Conservation (phyloP, 2,329 filamentous ascomycete species). For the Pyrenophora teres region DNA sequence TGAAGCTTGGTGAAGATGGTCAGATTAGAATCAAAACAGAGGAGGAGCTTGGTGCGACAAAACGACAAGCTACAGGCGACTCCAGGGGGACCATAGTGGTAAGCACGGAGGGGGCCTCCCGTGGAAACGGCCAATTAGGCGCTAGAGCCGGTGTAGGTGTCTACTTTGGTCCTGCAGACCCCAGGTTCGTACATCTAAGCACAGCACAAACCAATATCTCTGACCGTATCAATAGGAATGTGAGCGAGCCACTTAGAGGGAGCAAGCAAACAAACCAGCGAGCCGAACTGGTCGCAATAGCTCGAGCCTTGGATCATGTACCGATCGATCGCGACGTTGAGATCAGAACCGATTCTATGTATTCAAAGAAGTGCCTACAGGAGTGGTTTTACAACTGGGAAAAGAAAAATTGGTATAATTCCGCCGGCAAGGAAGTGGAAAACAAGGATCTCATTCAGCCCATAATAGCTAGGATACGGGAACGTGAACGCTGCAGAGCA, state of each 20-base stretch:
- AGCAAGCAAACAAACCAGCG: constrained; percentile 88
- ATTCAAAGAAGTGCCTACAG: constrained; percentile 87
- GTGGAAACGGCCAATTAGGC: constrained; percentile 61
- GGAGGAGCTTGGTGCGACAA: constrained; percentile 54
- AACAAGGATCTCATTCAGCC: constrained; percentile 83
- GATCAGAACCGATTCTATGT: constrained; percentile 88
- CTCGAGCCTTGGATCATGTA: constrained; percentile 78
- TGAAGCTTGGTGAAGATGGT: constrained; percentile 61
- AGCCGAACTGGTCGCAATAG: constrained; percentile 88
- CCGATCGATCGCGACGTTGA: constrained; percentile 69
- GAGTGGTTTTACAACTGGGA: constrained; percentile 82
- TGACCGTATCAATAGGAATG: constrained; percentile 56
- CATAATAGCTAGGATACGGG: constrained; percentile 72
- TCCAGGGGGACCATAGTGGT: constrained; percentile 59
- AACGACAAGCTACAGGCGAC: constrained; percentile 51
- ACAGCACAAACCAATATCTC: background rate
- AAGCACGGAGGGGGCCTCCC: constrained; percentile 67
- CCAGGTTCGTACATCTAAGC: constrained; percentile 51
- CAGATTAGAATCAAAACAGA: constrained; percentile 61
- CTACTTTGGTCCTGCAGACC: constrained; percentile 65
- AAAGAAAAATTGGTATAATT: constrained; percentile 76
- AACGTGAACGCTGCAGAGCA: constrained; percentile 59
- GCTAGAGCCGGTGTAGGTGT: constrained; percentile 67
- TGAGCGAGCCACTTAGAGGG: constrained; percentile 77
- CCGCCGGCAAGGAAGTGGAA: constrained; percentile 71